Base-by-base conservation (phyloP, 768 basidiomycete genomes). In the Lentinula boryana region DNA sequence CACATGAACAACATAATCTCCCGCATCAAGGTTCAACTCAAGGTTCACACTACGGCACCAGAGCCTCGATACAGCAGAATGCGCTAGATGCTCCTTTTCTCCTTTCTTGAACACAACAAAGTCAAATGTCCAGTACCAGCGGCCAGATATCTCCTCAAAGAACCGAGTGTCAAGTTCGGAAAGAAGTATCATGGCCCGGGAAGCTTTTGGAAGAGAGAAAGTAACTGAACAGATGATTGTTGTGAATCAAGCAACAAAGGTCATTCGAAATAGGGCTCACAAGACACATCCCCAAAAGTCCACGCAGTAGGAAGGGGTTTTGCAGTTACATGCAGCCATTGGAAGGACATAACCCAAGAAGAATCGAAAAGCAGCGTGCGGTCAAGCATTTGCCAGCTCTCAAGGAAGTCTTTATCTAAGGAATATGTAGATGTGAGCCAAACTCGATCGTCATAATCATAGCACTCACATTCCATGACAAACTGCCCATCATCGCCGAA, bases 401-500 rank as follows among this genome's bases (percentile, higher is more conserved):
- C 70, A 49, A 80, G 63, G 68, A 78, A 81, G 60, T 83, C 80
- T 35, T 71, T 69, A 64, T 82, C 81, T 82, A 60, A 16, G 35
- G 31, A 3, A 53, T 15, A 15, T 41, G 43, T 35, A 23, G 38
- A 53, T 33, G n/a, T 52, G 18, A 54, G 41, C 35, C n/a, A 35
- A 18, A 27, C 4, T 33, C 15, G 21, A 18, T 15, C 9, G 18
- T 52, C 43, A 16, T 10, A 2, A 65, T 64, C 5, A 32, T 44
- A 35, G 8, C 16, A 68, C 74, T 61, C 49, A 77, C 76, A 78
- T 71, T 84, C 83, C 82, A 84, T 83, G 16, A 84, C 72, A 59
- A 85, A 85, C 57, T 81, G 73, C 1, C 83, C 84, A 60, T 81
- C 78, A 36, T 78, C 68, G 1, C 82, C 82, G 60, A 85, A 84